Evolutionary conservation across 2,329 filamentous ascomycete genomes (phyloP).

Genomic region (Aspergillus sp.): DNA sequence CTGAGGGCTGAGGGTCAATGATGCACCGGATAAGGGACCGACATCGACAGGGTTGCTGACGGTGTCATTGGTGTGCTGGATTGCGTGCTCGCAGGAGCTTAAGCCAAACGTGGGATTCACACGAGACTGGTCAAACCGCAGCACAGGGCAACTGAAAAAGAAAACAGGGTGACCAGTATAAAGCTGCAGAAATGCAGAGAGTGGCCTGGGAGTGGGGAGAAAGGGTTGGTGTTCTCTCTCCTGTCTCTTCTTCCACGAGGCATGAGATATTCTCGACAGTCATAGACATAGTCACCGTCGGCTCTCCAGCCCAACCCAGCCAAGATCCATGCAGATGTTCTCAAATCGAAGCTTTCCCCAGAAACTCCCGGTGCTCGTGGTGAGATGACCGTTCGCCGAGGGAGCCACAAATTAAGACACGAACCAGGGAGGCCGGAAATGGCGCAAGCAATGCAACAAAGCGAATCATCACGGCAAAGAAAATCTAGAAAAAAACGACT

Average conservation of each 20-base stretch:
- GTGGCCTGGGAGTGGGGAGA: not conserved
- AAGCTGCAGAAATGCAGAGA: not conserved
- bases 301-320: not conserved
- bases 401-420: slow-evolving; percentile 16
- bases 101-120: slow-evolving; percentile 10
- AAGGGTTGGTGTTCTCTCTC: not conserved
- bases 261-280: slow-evolving; percentile 9
- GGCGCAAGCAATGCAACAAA: slow-evolving; percentile 33
- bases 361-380: slow-evolving; percentile 5
- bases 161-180: not conserved
- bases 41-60: slow-evolving; percentile 22
- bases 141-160: not conserved
- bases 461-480: slow-evolving; percentile 16
- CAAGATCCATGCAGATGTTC: not conserved
- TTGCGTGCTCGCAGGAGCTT: slow-evolving; percentile 33
- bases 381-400: slow-evolving; percentile 4
- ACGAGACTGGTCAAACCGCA: not conserved
- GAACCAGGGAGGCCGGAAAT: slow-evolving; percentile 28
- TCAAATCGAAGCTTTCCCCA: slow-evolving; percentile 8
- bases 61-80: slow-evolving; percentile 32
- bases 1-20: too few species aligned
- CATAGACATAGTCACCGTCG: not conserved
- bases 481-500: slow-evolving; percentile 19
- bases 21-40: slow-evolving; percentile 16
- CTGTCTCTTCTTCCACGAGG: too few species aligned